Evolutionary conservation across 1,284 basidiomycete genomes (phyloP).

Genomic region (Microbotryum scabiosae): DNA sequence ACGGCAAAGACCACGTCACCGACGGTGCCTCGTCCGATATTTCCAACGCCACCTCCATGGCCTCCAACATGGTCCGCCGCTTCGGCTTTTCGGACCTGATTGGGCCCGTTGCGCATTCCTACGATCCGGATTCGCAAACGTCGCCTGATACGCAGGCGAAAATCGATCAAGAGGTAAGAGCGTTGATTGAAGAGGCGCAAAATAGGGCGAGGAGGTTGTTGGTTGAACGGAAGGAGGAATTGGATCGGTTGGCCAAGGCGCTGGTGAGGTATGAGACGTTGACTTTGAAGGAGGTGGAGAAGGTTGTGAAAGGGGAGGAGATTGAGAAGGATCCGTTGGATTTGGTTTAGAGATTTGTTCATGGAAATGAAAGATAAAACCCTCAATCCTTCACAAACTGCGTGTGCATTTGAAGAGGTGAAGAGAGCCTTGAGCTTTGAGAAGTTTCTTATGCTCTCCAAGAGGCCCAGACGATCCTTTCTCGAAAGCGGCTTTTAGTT

Average conservation of each 20-base stretch:
- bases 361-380: too few relatives aligned
- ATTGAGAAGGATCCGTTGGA: constrained; percentile 12
- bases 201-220: constrained; percentile 60
- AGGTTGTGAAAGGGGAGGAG: constrained; percentile 38
- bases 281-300: constrained; percentile 69
- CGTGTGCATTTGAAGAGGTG: too few relatives aligned
- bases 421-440: too few relatives aligned
- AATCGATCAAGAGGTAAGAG: constrained; percentile 35
- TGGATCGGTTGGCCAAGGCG: constrained; percentile 79
- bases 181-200: constrained; percentile 67
- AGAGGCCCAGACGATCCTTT: too few relatives aligned
- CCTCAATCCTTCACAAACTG: too few relatives aligned
- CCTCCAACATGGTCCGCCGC: constrained; percentile 78
- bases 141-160: constrained; percentile 29
- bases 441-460: too few relatives aligned
- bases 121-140: constrained; percentile 21
- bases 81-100: constrained; percentile 62
- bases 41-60: constrained; percentile 64
- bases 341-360: too few relatives aligned
- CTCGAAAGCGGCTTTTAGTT: too few relatives aligned
- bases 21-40: constrained; percentile 68
- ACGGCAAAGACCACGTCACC: constrained; percentile 75
- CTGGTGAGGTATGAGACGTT: constrained; percentile 92
- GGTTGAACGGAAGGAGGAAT: constrained; percentile 61
- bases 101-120: constrained; percentile 31